Percentiles rank a stretch among this genome's conserved stretches.
Evolutionary conservation across 2,329 filamentous ascomycete genomes (phyloP).

Genomic region (Didymella exigua): DNA sequence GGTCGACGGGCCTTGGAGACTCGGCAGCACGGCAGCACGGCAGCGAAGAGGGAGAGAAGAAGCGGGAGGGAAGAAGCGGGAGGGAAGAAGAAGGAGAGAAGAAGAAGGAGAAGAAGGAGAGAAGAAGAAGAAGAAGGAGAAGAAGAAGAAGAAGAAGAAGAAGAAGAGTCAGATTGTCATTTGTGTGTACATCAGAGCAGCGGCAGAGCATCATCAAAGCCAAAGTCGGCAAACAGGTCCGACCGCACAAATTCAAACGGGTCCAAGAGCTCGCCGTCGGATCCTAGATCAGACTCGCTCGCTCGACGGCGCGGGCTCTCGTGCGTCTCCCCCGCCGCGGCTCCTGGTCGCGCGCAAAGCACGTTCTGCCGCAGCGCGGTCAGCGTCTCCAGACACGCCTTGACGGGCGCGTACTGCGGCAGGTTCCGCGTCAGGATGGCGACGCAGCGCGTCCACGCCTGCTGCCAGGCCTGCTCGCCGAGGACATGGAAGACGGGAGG

Average conservation of each 20-base stretch:
- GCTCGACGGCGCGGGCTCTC: not conserved
- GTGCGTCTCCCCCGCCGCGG: not conserved
- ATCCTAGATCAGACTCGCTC: not conserved
- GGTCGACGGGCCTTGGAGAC: too few species aligned
- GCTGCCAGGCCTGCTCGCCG: constrained; percentile 3
- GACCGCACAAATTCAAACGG: constrained; percentile 1
- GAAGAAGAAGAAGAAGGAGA: too few species aligned
- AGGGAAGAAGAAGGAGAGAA: not conserved
- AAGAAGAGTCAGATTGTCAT: not conserved
- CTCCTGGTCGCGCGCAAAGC: not conserved
- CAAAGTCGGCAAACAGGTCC: constrained; percentile 2
- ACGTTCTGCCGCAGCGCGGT: constrained; percentile 4
- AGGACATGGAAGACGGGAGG: constrained; percentile 1
- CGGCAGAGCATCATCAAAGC: constrained; percentile 1
- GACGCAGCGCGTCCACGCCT: not conserved
- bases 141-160: too few species aligned
- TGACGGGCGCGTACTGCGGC: constrained; percentile 9
- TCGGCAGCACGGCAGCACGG: too few species aligned
- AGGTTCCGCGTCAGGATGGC: constrained; percentile 4
- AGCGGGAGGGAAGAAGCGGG: not conserved
- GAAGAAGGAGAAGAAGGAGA: not conserved
- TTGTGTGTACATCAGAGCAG: not conserved
- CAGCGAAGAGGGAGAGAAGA: not conserved
- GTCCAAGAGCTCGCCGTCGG: not conserved
- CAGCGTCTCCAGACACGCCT: constrained; percentile 7